Evolutionary conservation across 2,329 filamentous ascomycete species (phyloP).

Genomic region (Ophiostoma ulmi): DNA sequence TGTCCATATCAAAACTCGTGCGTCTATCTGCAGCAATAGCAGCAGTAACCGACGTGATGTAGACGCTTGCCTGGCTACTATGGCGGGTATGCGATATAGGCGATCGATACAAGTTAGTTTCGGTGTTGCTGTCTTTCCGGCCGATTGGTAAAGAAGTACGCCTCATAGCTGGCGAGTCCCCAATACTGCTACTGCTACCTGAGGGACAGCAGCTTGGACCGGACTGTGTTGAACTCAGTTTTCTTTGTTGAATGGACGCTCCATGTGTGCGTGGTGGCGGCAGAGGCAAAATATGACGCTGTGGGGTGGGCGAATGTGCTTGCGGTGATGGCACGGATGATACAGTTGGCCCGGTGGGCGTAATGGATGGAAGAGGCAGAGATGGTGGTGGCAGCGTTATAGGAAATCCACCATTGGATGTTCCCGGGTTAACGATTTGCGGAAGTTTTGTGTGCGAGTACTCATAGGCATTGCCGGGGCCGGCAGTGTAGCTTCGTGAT

Average conservation of each 20-base stretch:
- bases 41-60: not conserved
- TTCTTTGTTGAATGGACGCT: not conserved
- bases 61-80: not conserved
- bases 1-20: not conserved
- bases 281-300: not conserved
- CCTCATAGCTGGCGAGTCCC: not conserved
- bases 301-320: not conserved
- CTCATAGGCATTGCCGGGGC: slow-evolving; percentile 12
- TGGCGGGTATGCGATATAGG: not conserved
- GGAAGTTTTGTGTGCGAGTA: slow-evolving; percentile 4
- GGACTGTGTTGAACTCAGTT: not conserved
- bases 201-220: not conserved
- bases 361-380: not conserved
- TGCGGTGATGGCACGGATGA: not conserved
- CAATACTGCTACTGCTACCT: not conserved
- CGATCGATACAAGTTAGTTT: too few relatives aligned
- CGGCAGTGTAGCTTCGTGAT: slow-evolving; percentile 35
- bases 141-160: not conserved
- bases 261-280: not conserved
- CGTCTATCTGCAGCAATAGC: not conserved
- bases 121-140: not conserved
- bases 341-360: not conserved
- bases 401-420: not conserved
- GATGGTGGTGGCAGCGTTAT: not conserved
- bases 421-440: not conserved